Conservation (phyloP, 2,329 filamentous ascomycete genomes). For the Beauveria pseudobassiana region DNA sequence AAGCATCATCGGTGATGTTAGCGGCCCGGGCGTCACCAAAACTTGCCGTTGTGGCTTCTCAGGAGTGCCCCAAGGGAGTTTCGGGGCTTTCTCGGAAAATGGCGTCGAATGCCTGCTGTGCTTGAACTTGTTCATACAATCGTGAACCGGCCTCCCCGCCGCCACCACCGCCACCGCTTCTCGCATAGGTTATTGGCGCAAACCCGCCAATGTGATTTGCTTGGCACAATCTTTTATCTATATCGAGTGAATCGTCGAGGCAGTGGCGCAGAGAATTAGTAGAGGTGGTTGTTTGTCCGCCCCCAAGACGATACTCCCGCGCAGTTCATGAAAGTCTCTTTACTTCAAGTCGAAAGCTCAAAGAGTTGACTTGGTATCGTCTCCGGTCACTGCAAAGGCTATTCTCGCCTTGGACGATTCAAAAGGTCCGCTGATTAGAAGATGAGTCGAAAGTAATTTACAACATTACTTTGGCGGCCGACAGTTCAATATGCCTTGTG, state of each 20-base stretch:
- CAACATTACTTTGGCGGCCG: too few species aligned
- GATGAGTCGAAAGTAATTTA: too few species aligned
- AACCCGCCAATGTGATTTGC: not conserved
- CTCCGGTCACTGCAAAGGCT: not conserved
- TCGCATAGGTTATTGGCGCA: not conserved
- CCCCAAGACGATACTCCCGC: not conserved
- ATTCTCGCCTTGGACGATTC: not conserved
- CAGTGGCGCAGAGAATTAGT: not conserved
- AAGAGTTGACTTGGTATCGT: not conserved
- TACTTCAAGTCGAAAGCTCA: not conserved
- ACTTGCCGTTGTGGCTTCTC: not conserved
- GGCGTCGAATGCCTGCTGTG: not conserved
- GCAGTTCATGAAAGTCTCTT: not conserved
- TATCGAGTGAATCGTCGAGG: not conserved
- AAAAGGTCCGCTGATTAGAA: too few species aligned
- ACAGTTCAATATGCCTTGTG: not conserved
- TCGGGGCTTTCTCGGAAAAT: not conserved
- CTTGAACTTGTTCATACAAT: not conserved
- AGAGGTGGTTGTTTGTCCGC: not conserved
- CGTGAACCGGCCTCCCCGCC: not conserved
- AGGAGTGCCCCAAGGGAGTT: not conserved
- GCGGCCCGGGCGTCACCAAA: not conserved
- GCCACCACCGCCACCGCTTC: constrained; percentile 9
- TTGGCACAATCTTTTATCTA: not conserved
- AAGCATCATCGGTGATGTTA: not conserved